Base-by-base conservation (phyloP, 768 basidiomycete genomes). In the Mycena filopes region DNA sequence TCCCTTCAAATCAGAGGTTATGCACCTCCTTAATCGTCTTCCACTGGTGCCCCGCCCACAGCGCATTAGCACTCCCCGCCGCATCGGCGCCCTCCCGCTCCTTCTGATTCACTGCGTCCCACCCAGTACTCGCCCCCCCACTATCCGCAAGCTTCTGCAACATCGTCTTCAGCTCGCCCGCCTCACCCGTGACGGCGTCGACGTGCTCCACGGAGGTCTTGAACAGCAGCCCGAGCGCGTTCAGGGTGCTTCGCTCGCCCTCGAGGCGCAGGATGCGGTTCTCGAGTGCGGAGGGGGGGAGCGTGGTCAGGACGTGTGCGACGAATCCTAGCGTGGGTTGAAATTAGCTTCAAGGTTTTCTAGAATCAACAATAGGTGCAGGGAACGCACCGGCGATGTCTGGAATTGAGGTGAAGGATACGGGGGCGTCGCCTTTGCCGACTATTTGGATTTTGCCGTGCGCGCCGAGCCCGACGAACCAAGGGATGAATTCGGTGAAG, bases 291-390 rank as follows among this genome's bases (percentile, higher is more conserved):
- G 67, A 58, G 1, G 66, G 29, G 1, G 78, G 75, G 4, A 79
- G 62, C 1, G 74, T 70, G 12, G 79, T 80, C 55, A 81, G 72
- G 29, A 78, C 67, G 42, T 81, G 69, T 18, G 74, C 80, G 25
- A 76, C 51, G 38, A 79, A 81, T 23, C 81, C 80, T 81, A 33
- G 15, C n/a, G 36, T n/a, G n/a, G n/a, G n/a, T n/a, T n/a, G n/a
- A n/a, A n/a, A n/a, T n/a, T n/a, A n/a, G n/a, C n/a, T n/a, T n/a
- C n/a, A n/a, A n/a, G n/a, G n/a, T n/a, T n/a, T n/a, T n/a, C n/a
- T n/a, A n/a, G n/a, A n/a, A n/a, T n/a, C n/a, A n/a, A n/a, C n/a
- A n/a, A n/a, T n/a, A n/a, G n/a, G n/a, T n/a, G n/a, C n/a, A n/a
- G n/a, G n/a, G 28, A 10, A 20, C 20, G 45, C n/a, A 59, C 81